phyloP scores from a whole-genome alignment of 306 rosid genomes.

The Oxytropis ochrocephala region DNA sequence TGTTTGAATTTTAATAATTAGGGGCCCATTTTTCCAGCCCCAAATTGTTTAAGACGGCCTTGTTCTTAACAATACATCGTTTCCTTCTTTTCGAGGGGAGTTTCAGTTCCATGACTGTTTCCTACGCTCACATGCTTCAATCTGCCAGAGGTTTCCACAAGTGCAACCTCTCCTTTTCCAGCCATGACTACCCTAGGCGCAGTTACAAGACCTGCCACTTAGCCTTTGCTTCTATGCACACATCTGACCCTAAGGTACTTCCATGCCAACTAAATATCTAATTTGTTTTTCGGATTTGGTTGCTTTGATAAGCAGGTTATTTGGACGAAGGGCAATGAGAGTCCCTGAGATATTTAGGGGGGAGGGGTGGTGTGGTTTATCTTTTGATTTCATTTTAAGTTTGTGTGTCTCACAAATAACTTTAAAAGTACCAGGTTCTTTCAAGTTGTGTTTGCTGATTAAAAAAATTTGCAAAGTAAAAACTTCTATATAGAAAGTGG shows the following conservation, averaged over 20 bases:
- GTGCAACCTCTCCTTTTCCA: conserved; percentile 17
- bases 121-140: conserved; percentile 34
- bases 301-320: neutral
- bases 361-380: neutral
- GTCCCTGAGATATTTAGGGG: neutral
- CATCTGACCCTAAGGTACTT: conserved; percentile 34
- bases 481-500: neutral
- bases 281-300: neutral
- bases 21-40: too few species aligned
- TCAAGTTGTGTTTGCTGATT: neutral
- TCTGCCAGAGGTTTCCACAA: conserved; percentile 6
- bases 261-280: neutral
- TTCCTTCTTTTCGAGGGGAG: neutral
- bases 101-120: conserved; percentile 28
- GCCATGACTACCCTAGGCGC: neutral
- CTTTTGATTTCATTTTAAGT: neutral
- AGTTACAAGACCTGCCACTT: neutral
- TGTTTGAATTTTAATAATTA: too few species aligned
- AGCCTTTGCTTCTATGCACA: conserved; percentile 29
- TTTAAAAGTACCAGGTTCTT: neutral
- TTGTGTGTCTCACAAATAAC: neutral
- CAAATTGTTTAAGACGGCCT: too few species aligned
- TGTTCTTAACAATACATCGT: neutral
- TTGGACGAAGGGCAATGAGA: neutral
- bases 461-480: neutral